A percentile compares a stretch with the other conserved stretches of the same genome.
Evolutionary conservation across 2,329 filamentous ascomycete species (phyloP).

Genomic region (Trichoderma brevicompactum): DNA sequence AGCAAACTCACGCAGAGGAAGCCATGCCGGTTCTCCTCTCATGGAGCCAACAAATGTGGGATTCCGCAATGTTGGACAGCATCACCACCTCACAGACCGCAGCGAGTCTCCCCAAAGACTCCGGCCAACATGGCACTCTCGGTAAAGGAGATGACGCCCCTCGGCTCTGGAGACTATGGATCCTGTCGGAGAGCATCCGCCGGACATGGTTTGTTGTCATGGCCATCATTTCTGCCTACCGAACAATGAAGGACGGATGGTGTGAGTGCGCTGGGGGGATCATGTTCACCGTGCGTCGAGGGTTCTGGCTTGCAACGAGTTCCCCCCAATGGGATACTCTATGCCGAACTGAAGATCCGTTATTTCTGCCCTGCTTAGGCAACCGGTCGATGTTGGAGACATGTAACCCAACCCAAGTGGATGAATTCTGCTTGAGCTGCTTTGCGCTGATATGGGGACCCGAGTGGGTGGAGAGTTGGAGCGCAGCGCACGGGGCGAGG

Average conservation of each 20-base stretch:
- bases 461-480: neutral
- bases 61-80: neutral
- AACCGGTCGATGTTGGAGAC: neutral
- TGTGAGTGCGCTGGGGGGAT: neutral
- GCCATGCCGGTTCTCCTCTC: neutral
- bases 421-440: neutral
- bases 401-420: neutral
- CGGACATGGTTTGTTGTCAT: neutral
- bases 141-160: neutral
- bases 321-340: neutral
- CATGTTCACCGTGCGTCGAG: neutral
- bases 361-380: neutral
- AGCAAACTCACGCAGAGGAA: constrained; percentile 5
- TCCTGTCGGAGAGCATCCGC: neutral
- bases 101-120: neutral
- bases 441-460: neutral
- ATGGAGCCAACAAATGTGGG: constrained; percentile 1
- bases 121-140: neutral
- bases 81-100: neutral
- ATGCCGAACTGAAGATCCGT: neutral
- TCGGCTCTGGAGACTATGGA: neutral
- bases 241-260: neutral
- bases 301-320: neutral
- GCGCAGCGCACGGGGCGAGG: neutral
- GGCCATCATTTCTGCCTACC: neutral